Base-by-base conservation (phyloP, 768 basidiomycete species). In the Kwoniella heveanensis region DNA sequence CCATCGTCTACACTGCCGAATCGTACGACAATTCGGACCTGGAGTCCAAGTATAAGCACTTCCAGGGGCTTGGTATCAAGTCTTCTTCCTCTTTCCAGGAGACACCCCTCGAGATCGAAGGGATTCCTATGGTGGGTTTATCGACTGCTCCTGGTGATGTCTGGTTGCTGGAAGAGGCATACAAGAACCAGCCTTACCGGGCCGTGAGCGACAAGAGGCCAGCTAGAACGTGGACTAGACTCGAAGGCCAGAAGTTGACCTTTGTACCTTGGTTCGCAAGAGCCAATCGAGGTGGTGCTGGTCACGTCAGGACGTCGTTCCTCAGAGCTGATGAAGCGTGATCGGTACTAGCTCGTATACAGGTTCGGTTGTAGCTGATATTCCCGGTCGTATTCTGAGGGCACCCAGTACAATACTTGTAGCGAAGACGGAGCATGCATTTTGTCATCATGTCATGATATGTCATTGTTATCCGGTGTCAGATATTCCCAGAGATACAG, bases 1-100 rank as follows among this genome's bases (percentile, higher is more conserved):
- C 72, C 1, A 73, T 73, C 54, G 60, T 73, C 15, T 73, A 70
- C 57, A 60, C 62, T 0, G 72, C 72, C 29, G 72, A 73, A 37
- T 59, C 65, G 5, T 36, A 64, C 47, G 72, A 73, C 48, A 73
- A 73, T 50, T 39, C 47, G 15, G 24, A 29, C 10, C 24, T 73
- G 55, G 72, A 73, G 25, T 22, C 17, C 9, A 25, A 9, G 8
- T 59, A 70, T 47, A 49, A 54, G n/a, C 72, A 73, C 48, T 73
- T 73, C 54, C 64, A 70, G 47, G 53, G 62, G 1, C 15, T 73
- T 2, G 72, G 69, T 12, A 50, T 73, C 3, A n/a, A 50, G 15
- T 55, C 61, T 21, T 46, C 47, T 5, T 63, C 71, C 6, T 36
- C 48, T 17, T 68, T 73, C 46, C 50, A 55, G 7, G 62, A 64